Percentiles rank a stretch among this genome's conserved stretches.
phyloP scores from a whole-genome alignment of 225 moss, liverwort and hornwort genomes.

The Antitrichia curtipendula region DNA sequence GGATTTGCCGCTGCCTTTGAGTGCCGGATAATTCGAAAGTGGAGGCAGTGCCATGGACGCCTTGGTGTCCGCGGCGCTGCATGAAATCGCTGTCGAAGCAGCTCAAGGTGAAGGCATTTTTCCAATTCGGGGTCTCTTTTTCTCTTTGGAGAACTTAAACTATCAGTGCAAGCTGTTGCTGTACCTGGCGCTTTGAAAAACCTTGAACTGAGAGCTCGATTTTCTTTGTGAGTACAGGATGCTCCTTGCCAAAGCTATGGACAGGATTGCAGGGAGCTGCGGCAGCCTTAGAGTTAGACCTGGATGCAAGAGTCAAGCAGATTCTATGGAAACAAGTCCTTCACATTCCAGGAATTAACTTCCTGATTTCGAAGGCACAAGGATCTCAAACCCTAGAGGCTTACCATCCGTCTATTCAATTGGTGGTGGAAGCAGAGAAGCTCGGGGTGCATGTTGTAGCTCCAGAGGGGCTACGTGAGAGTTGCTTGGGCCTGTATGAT shows the following conservation, averaged over 20 bases:
- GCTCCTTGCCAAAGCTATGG: constrained; percentile 74
- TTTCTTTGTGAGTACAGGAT: constrained; percentile 34
- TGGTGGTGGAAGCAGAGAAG: constrained; percentile 57
- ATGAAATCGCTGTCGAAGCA: constrained; percentile 87
- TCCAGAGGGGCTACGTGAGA: constrained; percentile 74
- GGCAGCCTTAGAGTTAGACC: constrained; percentile 24
- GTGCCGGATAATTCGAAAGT: not conserved
- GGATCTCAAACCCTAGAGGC: constrained; percentile 17
- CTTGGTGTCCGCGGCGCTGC: constrained; percentile 64
- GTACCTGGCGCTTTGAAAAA: not conserved
- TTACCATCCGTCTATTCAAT: constrained; percentile 43
- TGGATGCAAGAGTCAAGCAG: constrained; percentile 52
- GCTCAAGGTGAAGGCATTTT: constrained; percentile 37
- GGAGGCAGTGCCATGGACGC: constrained; percentile 52
- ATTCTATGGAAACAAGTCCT: constrained; percentile 76
- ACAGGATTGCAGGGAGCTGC: constrained; percentile 48
- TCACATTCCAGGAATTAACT: constrained; percentile 50
- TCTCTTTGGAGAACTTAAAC: not conserved
- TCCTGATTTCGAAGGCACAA: constrained; percentile 22
- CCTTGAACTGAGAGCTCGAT: not conserved
- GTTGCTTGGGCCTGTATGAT: constrained; percentile 87
- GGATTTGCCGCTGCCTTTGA: not conserved
- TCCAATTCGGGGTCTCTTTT: not conserved
- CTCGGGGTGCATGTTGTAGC: constrained; percentile 63
- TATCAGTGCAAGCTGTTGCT: not conserved